These are phyloP conservation scores for Polytrichum commune DNA, from an alignment of 225 moss, liverwort and hornwort species.

Conservation along the genomic window DNA sequence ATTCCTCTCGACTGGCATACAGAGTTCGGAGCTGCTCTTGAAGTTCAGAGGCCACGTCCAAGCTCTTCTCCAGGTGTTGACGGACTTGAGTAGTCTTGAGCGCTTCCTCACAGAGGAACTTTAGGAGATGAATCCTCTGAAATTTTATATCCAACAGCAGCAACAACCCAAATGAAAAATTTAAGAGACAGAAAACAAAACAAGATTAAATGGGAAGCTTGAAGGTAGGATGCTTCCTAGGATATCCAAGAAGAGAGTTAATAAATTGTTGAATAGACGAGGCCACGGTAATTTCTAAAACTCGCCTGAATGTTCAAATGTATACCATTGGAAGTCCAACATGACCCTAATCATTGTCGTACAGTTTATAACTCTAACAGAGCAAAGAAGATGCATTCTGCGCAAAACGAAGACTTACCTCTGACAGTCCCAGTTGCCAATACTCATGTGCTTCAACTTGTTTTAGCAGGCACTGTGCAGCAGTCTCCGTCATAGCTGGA, in stretches of 20 bases:
- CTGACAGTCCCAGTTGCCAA: conserved; percentile 78
- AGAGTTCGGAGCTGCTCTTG: conserved; percentile 64
- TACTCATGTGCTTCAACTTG: conserved; percentile 80
- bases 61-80: conserved; percentile 70
- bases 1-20: conserved; percentile 51
- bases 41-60: conserved; percentile 64
- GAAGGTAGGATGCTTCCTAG: too few species aligned
- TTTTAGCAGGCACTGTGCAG: conserved; percentile 47
- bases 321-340: too few species aligned
- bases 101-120: conserved; percentile 79
- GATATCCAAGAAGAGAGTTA: too few species aligned
- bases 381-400: not conserved
- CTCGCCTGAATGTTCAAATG: too few species aligned
- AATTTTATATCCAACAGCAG: not conserved
- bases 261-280: too few species aligned
- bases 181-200: too few species aligned
- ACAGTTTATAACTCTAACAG: too few species aligned
- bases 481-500: conserved; percentile 34
- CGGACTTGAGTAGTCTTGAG: conserved; percentile 75
- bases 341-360: too few species aligned
- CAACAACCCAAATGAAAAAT: conserved; percentile 4
- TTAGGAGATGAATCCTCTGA: conserved; percentile 81
- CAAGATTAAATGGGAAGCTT: too few species aligned
- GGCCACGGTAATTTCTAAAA: too few species aligned
- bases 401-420: conserved; percentile 40